Evolutionary conservation across 371 early-diverging fungal species (phyloP).

Genomic region (Circinella minor): DNA sequence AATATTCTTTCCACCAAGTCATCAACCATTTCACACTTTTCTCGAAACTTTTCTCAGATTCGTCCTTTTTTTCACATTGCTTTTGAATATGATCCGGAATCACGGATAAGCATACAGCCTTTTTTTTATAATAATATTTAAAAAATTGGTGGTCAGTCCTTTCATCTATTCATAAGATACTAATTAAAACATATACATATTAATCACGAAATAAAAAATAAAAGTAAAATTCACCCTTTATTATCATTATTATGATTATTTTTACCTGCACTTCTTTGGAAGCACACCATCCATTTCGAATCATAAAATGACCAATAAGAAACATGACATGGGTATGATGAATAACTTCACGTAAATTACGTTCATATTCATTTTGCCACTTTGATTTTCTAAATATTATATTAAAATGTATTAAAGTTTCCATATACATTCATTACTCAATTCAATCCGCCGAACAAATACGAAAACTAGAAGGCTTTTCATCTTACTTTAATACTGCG

Average conservation of each 20-base stretch:
- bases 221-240: no score
- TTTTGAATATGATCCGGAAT: constrained; percentile 37
- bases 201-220: background rate
- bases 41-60: constrained; percentile 21
- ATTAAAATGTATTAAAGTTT: no score
- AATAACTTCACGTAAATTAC: constrained; percentile 41
- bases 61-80: constrained; percentile 14
- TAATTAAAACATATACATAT: background rate
- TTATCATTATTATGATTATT: no score
- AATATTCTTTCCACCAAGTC: constrained; percentile 62
- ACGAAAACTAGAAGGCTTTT: background rate
- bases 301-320: constrained; percentile 41
- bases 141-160: background rate
- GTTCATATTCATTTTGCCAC: constrained; percentile 38
- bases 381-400: constrained; percentile 28
- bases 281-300: constrained; percentile 49
- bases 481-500: constrained; percentile 32
- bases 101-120: constrained; percentile 37
- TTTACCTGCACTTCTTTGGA: constrained; percentile 34
- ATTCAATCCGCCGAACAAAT: background rate
- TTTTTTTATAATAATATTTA: background rate
- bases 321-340: constrained; percentile 43
- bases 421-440: no score
- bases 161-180: no score
- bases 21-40: constrained; percentile 51